Base-by-base conservation (phyloP, 2,329 filamentous ascomycete genomes). In the Fonsecaea pedrosoi region DNA sequence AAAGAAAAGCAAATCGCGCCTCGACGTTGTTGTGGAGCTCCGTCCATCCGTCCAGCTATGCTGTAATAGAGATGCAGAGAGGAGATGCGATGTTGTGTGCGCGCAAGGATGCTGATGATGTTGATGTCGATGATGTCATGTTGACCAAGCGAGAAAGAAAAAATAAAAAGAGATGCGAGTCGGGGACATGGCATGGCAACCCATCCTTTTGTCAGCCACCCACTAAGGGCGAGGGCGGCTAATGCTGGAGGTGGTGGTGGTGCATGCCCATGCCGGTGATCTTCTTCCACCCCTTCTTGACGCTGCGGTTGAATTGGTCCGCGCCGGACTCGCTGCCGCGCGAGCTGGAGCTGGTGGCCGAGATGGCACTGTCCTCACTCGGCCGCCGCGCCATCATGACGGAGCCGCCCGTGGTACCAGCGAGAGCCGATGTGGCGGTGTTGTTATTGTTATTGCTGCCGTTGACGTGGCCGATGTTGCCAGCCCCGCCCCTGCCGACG, bases 401-500 rank as follows among this genome's bases (percentile, higher is more conserved):
- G 25, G 57, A 40, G 32, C 54, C 48, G n/a, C 53, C 42, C 25
- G 18, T 10, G 8, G 25, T n/a, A 15, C 10, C 34, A 15, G 25
- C 32, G 15, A 48, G 21, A 25, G 60, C 32, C n/a, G 54, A 55
- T 13, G 53, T 34, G 54, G 35, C 15, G 62, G 13, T 38, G 63
- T 25, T 37, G 60, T 40, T 45, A 42, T 55, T 55, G 30, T 9
- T 21, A 6, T n/a, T 45, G 38, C 18, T 62, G 48, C 53, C n/a
- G 1, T n/a, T 8, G 42, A 45, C 37, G 37, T 61, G 48, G 13
- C 38, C 34, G 55, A 69, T 25, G 76, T 89, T 89, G 59, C 85
- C 87, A 12, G 83, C 84, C 48, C 87, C 87, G 21, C 87, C 87
- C 54, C 87, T 82, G 53, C 87, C 87, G 69, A 89, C 84, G 75